These are phyloP conservation scores for Coniochaeta sp. DNA, from an alignment of 2,329 filamentous ascomycete genomes.

Conservation along the genomic window DNA sequence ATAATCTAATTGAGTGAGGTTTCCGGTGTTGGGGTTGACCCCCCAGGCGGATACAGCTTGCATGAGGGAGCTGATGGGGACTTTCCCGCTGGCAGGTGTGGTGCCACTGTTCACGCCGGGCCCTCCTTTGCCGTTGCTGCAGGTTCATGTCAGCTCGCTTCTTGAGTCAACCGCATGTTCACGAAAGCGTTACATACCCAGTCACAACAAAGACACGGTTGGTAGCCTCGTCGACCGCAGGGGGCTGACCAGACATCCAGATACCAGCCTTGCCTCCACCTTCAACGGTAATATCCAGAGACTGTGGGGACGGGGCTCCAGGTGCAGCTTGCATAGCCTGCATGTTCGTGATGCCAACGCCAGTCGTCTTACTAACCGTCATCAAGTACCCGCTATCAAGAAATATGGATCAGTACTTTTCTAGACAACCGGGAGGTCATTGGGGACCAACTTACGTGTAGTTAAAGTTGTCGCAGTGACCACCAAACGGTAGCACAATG, in stretches of 20 bases:
- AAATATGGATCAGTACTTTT: neutral
- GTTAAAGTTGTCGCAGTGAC: constrained; percentile 48
- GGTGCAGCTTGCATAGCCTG: constrained; percentile 8
- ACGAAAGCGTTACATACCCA: constrained; percentile 2
- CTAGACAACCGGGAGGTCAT: neutral
- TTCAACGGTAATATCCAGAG: constrained; percentile 3
- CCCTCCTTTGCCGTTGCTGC: constrained; percentile 4
- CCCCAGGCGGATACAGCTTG: constrained; percentile 5
- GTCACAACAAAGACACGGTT: constrained; percentile 10
- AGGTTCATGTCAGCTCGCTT: neutral
- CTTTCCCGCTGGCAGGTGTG: constrained; percentile 5
- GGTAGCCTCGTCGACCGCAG: constrained; percentile 1
- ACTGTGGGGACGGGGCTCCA: constrained; percentile 9
- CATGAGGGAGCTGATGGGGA: constrained; percentile 7
- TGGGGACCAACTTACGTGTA: constrained; percentile 31
- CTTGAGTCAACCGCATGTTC: neutral
- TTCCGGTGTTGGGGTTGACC: constrained; percentile 8
- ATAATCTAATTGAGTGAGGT: constrained; percentile 22
- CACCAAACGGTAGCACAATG: constrained; percentile 45
- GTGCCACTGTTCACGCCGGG: constrained; percentile 6
- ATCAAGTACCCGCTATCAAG: constrained; percentile 34
- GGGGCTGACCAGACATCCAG: constrained; percentile 8
- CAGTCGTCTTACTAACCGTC: constrained; percentile 35
- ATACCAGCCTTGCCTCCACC: constrained; percentile 9
- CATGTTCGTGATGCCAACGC: constrained; percentile 9